Evolutionary conservation across 345 rosid genomes (phyloP).

Genomic region (Rhizophora apiculata): DNA sequence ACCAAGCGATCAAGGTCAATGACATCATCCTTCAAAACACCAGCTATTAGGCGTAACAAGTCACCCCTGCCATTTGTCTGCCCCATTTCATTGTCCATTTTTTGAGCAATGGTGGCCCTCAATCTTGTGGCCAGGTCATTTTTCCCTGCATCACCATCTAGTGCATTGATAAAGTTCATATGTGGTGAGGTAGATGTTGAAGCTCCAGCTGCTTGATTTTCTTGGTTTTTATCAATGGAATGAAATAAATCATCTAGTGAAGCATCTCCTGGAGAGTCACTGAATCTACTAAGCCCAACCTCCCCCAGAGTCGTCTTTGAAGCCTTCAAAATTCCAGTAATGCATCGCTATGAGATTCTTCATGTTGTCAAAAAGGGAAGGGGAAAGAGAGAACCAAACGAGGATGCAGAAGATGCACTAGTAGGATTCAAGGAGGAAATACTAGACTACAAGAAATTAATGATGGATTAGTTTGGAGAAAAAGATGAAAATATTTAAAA

Average conservation of each 20-base stretch:
- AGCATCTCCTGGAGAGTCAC: conserved; percentile 96
- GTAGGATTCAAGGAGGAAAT: too few species aligned
- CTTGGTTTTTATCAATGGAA: conserved; percentile 59
- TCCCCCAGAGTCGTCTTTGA: conserved; percentile 49
- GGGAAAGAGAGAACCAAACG: not conserved
- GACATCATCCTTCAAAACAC: conserved; percentile 79
- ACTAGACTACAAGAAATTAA: too few species aligned
- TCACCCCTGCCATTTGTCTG: conserved; percentile 81
- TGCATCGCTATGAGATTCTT: conserved; percentile 13
- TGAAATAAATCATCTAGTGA: conserved; percentile 93
- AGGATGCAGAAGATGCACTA: not conserved
- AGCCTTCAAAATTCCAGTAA: conserved; percentile 44
- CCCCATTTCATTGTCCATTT: conserved; percentile 77
- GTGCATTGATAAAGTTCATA: conserved; percentile 55
- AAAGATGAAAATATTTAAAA: too few species aligned
- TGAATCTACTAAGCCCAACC: conserved; percentile 78
- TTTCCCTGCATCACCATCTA: conserved; percentile 61
- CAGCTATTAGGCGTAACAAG: conserved; percentile 78
- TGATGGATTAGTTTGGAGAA: too few species aligned
- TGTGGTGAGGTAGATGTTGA: conserved; percentile 73
- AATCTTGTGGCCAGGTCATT: conserved; percentile 82
- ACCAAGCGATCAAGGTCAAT: conserved; percentile 95
- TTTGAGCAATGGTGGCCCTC: conserved; percentile 92
- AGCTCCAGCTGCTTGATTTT: conserved; percentile 61
- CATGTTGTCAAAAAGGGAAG: not conserved